Evolutionary conservation across 225 moss, liverwort and hornwort genomes (phyloP), one percentile per base, ranked within the genome.

Genomic region (Physcomitrellopsis africana): DNA sequence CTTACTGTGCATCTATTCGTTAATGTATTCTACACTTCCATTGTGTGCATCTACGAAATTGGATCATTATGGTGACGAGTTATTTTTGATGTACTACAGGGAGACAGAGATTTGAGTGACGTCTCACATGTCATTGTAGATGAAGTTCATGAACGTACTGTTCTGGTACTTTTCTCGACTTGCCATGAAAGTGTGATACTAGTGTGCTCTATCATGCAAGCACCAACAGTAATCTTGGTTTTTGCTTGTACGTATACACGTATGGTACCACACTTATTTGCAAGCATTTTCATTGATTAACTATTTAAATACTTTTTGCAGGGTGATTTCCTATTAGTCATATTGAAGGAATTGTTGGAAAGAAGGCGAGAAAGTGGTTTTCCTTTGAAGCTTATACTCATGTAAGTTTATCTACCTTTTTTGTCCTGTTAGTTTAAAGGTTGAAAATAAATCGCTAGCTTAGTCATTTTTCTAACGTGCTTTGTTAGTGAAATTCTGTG

Each of bases 81-180:
- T 67, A n/a, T 54, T 72, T 77, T 68, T 72, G 48, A 46, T 81
- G 68, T 55, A 60, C 70, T 42, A 77, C 88, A 95, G 95, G 93
- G 95, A 58, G 99, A 99, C 81, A 86, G 89, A 70, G 86, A 93
- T 65, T 80, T 99, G 80, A 86, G 92, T 55, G 90, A 86, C 17
- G 90, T 99, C 63, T 95, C 99, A 27, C 95, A 99, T 78, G 84
- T 99, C 63, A 87, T 99, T 64, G 99, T 99, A 70, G 99, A 99
- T 77, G 99, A 99, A 83, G 99, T 99, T 71, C 99, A 99, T 51
- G 99, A 99, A 78, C 99, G 99, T 49, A 95, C 93, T 57, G 95
- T 99, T 60, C 80, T 99, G 93, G 95, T 93, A 84, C 77, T 67
- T 57, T 32, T 48, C 66, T 60, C n/a, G 26, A 68, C 48, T 72